Conservation (phyloP, 2,329 filamentous ascomycete species). For the Chrysosphaeria jannelii region DNA sequence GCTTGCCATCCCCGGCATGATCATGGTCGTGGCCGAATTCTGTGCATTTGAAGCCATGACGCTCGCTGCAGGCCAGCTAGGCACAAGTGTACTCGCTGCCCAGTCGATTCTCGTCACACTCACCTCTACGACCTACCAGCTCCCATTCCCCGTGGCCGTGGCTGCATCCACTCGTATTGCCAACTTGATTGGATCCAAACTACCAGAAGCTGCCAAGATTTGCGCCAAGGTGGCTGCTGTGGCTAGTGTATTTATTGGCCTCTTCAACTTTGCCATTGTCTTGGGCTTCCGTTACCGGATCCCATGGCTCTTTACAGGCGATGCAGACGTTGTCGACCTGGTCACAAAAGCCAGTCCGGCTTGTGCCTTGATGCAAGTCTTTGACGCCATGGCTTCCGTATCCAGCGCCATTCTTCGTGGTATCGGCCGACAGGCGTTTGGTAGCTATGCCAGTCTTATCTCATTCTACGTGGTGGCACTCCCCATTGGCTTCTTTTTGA, state of each 20-base stretch:
- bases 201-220: slow-evolving; percentile 52
- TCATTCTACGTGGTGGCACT: slow-evolving; percentile 69
- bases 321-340: slow-evolving; percentile 34
- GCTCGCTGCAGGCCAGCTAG: slow-evolving; percentile 51
- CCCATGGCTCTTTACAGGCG: slow-evolving; percentile 48
- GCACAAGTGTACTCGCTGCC: slow-evolving; percentile 52
- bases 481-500: slow-evolving; percentile 51
- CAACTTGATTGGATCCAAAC: slow-evolving; percentile 67
- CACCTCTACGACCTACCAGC: slow-evolving; percentile 56
- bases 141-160: slow-evolving; percentile 76
- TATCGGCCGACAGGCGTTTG: slow-evolving; percentile 65
- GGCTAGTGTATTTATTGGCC: slow-evolving; percentile 36
- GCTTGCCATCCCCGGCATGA: slow-evolving; percentile 60
- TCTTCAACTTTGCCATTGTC: slow-evolving; percentile 49
- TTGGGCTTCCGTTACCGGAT: slow-evolving; percentile 39
- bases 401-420: slow-evolving; percentile 69
- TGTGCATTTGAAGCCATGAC: slow-evolving; percentile 81
- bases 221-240: slow-evolving; percentile 47
- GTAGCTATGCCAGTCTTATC: slow-evolving; percentile 63
- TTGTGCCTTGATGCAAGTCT: slow-evolving; percentile 67
- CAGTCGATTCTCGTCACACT: slow-evolving; percentile 64
- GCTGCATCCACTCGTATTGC: slow-evolving; percentile 69
- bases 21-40: slow-evolving; percentile 88
- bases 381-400: slow-evolving; percentile 51
- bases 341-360: slow-evolving; percentile 45